These are phyloP conservation scores for Tulasnella sp. DNA, from an alignment of 768 basidiomycete genomes.

Conservation along the genomic window DNA sequence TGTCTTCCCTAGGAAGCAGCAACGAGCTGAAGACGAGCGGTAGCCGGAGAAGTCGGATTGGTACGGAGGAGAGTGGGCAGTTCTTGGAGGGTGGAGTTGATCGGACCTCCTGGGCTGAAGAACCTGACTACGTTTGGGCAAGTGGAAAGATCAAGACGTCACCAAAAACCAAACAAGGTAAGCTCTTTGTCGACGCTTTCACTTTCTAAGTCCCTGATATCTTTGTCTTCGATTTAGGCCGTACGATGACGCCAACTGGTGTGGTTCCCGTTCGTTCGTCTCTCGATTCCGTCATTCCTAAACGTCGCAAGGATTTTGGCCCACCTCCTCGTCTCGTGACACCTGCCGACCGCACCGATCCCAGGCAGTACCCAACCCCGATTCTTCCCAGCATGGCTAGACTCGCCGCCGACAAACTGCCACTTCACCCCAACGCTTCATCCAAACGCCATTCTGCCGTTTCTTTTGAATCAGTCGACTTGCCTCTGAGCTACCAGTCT, in stretches of 20 bases:
- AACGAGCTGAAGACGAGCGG: neutral
- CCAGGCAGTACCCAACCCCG: neutral
- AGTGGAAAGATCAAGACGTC: slow-evolving; percentile 13
- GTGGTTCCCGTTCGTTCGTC: neutral
- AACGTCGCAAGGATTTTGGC: slow-evolving; percentile 18
- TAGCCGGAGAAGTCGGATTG: neutral
- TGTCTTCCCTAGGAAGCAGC: neutral
- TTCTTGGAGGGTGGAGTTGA: slow-evolving; percentile 20
- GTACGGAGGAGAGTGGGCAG: slow-evolving; percentile 8
- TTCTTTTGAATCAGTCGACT: neutral
- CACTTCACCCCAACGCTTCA: too few relatives aligned
- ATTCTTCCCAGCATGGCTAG: neutral
- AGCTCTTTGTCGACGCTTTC: too few relatives aligned
- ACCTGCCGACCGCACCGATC: neutral
- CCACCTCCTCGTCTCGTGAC: slow-evolving; percentile 16
- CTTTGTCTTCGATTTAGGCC: too few relatives aligned
- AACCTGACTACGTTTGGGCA: slow-evolving; percentile 25
- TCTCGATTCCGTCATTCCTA: slow-evolving; percentile 20
- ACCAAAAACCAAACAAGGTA: slow-evolving; percentile 2
- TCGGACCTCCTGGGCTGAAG: slow-evolving; percentile 16
- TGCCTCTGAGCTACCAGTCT: neutral
- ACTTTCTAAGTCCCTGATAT: too few relatives aligned
- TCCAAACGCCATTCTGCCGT: neutral
- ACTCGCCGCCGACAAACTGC: neutral
- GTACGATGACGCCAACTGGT: neutral